Evolutionary conservation across 75 land plant species (phyloP), one percentile per base, ranked within the genome.

Genomic region (Picea sitchensis): DNA sequence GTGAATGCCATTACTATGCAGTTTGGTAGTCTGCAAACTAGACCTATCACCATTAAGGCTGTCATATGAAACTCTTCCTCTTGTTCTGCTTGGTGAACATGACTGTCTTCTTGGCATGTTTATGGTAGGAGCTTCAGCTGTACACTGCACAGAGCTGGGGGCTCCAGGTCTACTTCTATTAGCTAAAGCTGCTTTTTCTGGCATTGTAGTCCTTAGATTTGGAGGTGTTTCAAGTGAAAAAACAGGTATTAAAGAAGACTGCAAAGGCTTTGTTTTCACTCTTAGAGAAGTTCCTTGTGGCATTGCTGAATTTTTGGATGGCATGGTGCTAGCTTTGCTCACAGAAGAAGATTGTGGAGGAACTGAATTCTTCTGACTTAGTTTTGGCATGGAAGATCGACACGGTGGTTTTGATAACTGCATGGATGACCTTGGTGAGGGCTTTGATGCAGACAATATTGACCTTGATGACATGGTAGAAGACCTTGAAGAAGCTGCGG

Each of bases 201-300:
- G 51, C 14, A 64, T 21, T 4, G 83, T 9, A 5, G 85, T 89
- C 56, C 81, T 82, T 31, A 89, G 74, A 65, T 89, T 89, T 26
- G 89, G 85, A 5, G 91, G 91, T 5, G 91, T 73, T 44, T 89
- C 88, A 57, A 79, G 36, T 7, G 88, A 82, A 58, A 89, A 78
- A 2, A 71, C 88, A 32, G 86, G 81, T 34, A 81, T 77, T 57
- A 76, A 71, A 31, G 87, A 54, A n/a, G 89, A 82, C 38, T 82
- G 81, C 76, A 61, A 85, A 65, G 89, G 59, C 72, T 82, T 82
- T 31, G 78, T 3, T n/a, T 59, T 74, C 34, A 71, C 81, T 34
- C 60, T 58, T 44, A 87, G 87, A 32, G 87, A 88, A 13, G 73
- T 77, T 4, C 87, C 85, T 32, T 79, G 79, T 18, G 81, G 58